Base-by-base conservation (phyloP, 805 yeast genomes). In the Candida ponderosae region DNA sequence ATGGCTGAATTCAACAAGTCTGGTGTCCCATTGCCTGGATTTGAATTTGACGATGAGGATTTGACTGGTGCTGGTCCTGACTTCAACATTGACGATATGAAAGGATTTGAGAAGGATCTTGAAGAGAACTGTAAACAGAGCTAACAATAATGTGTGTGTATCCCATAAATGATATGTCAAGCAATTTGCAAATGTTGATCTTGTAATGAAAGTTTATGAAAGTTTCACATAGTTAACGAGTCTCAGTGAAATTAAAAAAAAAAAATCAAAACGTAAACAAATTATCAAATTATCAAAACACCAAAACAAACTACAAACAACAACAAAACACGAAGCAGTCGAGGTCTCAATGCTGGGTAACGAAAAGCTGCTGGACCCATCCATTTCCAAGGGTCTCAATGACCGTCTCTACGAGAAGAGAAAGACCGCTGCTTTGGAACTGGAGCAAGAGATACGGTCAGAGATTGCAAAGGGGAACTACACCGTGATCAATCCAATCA, bases 331-430 rank as follows among this genome's bases (percentile, higher is more conserved):
- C n/a, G n/a, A n/a, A n/a, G n/a, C n/a, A n/a, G n/a, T n/a, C n/a
- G n/a, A n/a, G n/a, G n/a, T n/a, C n/a, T n/a, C 24, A 21, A 21
- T 21, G 24, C 24, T 11, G 7, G 7, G 11, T 21, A 11, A 11
- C 11, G 24, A 21, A 9, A 21, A 21, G 11, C 24, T 21, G 11
- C 24, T 21, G 11, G 24, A 21, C 11, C 24, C 24, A 50, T 69
- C 76, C 20, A 72, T 82, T 32, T 72, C 72, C 36, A 75, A 79
- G 49, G 88, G 89, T 6, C 66, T 83, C 30, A 70, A 74, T 42
- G 93, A 83, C 54, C 69, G 88, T 33, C 68, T 83, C 18, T 83
- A 83, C 54, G 94, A 83, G 46, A 81, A 79, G 56, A 69, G 94
- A 32, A 82, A 83, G 54, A 70, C 79, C 0, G 86, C 90, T 0